These are phyloP conservation scores for Soucietia sequanensis DNA, from an alignment of 805 yeast species.

Conservation along the genomic window DNA sequence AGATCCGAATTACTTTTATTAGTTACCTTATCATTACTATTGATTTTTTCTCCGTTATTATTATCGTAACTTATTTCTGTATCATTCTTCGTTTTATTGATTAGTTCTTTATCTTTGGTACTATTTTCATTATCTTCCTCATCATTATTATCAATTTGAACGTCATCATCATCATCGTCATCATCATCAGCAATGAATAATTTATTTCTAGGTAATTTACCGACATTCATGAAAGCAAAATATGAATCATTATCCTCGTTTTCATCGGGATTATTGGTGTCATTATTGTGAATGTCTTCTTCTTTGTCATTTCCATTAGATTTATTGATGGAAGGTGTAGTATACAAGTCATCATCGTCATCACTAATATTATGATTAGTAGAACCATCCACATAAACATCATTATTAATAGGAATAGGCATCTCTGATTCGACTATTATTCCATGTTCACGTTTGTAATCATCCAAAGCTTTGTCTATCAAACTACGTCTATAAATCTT, in stretches of 20 bases:
- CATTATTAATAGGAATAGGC: not conserved
- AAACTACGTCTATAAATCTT: slow-evolving; percentile 28
- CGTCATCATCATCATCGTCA: slow-evolving; percentile 17
- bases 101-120: too few relatives aligned
- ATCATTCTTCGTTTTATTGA: too few relatives aligned
- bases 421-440: slow-evolving; percentile 30
- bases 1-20: not conserved
- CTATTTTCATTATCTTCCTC: too few relatives aligned
- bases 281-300: too few relatives aligned
- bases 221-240: slow-evolving; percentile 27
- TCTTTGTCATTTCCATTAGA: not conserved
- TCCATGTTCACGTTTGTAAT: slow-evolving; percentile 25
- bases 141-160: too few relatives aligned
- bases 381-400: not conserved
- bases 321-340: not conserved
- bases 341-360: slow-evolving; percentile 1
- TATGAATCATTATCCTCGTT: slow-evolving; percentile 24
- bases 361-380: not conserved
- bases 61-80: too few relatives aligned
- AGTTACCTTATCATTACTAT: too few relatives aligned
- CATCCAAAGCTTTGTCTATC: slow-evolving; percentile 25
- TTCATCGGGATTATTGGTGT: not conserved
- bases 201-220: slow-evolving; percentile 13
- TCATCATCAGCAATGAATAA: slow-evolving; percentile 31
- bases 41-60: too few relatives aligned